A percentile compares a stretch with the other conserved stretches of the same genome.
These are phyloP conservation scores for Purshia tridentata DNA, from an alignment of 306 rosid genomes.

Conservation along the genomic window DNA sequence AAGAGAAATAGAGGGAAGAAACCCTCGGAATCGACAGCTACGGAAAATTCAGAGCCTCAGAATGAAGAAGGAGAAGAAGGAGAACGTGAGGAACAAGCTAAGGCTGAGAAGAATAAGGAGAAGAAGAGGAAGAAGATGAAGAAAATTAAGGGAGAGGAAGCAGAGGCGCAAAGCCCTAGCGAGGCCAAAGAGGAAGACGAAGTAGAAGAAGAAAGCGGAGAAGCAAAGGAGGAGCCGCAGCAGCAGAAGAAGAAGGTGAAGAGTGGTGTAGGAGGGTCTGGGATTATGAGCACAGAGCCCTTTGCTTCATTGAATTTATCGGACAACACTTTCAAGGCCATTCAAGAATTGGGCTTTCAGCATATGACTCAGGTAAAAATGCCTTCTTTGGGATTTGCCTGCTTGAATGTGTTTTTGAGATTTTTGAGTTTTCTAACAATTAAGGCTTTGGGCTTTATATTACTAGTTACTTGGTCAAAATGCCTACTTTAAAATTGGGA, in stretches of 20 bases:
- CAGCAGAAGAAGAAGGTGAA: conserved; percentile 27
- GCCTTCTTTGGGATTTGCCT: background rate
- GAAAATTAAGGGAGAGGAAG: conserved; percentile 23
- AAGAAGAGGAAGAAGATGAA: conserved; percentile 21
- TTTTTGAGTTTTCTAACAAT: too few relatives aligned
- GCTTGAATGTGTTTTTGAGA: background rate
- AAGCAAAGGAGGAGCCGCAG: conserved; percentile 10
- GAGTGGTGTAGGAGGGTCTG: conserved; percentile 34
- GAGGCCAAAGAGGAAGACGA: conserved; percentile 4
- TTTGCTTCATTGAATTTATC: conserved; percentile 64
- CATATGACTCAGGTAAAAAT: conserved; percentile 65
- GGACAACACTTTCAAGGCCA: conserved; percentile 56
- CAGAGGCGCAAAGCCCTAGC: background rate
- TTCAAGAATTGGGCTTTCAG: conserved; percentile 54
- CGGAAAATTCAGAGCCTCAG: conserved; percentile 9
- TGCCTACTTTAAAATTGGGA: background rate
- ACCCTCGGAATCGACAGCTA: background rate
- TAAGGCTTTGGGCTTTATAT: too few relatives aligned
- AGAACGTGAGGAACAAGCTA: background rate
- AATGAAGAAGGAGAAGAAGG: background rate
- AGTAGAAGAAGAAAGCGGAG: background rate
- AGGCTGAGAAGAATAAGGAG: background rate
- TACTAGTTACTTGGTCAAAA: too few relatives aligned
- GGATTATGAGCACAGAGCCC: conserved; percentile 61
- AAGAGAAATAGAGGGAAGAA: conserved; percentile 56